Conservation (phyloP, 1,284 basidiomycete genomes). For the Apiotrichum veenhuisii region DNA sequence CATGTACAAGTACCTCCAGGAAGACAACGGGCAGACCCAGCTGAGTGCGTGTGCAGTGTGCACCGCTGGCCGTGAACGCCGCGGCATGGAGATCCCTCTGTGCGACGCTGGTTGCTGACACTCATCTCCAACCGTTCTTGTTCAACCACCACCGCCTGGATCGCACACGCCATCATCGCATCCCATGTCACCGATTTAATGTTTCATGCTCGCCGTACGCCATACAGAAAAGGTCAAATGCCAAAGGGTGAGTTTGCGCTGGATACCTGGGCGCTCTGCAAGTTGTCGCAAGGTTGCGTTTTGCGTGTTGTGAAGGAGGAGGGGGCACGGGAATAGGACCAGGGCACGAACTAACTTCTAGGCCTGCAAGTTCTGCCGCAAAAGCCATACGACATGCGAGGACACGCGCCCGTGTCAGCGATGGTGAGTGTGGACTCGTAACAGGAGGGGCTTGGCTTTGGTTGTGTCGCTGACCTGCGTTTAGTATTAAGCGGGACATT, state of each 20-base stretch:
- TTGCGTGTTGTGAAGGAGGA: too few relatives aligned
- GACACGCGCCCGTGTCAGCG: conserved; percentile 21
- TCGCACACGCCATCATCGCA: too few relatives aligned
- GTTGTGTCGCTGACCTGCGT: background rate
- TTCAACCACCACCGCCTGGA: background rate
- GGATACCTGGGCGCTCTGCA: background rate
- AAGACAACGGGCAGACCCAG: conserved; percentile 16
- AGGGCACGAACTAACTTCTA: too few relatives aligned
- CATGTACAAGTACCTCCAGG: conserved; percentile 24
- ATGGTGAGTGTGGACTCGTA: conserved; percentile 14
- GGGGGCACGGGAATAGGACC: too few relatives aligned
- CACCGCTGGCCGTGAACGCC: background rate
- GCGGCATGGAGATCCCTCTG: too few relatives aligned
- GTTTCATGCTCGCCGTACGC: too few relatives aligned
- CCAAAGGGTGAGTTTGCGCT: conserved; percentile 11
- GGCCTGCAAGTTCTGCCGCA: conserved; percentile 24
- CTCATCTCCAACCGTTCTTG: background rate
- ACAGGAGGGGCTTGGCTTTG: background rate
- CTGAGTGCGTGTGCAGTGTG: conserved; percentile 10
- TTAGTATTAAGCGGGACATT: conserved; percentile 22
- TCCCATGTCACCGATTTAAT: too few relatives aligned
- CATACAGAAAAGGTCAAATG: conserved; percentile 22
- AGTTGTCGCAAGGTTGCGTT: too few relatives aligned
- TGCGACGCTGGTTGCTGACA: background rate
- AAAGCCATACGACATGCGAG: conserved; percentile 20